Conservation (phyloP, 1,284 basidiomycete genomes). For the Cryptococcus sp. region DNA sequence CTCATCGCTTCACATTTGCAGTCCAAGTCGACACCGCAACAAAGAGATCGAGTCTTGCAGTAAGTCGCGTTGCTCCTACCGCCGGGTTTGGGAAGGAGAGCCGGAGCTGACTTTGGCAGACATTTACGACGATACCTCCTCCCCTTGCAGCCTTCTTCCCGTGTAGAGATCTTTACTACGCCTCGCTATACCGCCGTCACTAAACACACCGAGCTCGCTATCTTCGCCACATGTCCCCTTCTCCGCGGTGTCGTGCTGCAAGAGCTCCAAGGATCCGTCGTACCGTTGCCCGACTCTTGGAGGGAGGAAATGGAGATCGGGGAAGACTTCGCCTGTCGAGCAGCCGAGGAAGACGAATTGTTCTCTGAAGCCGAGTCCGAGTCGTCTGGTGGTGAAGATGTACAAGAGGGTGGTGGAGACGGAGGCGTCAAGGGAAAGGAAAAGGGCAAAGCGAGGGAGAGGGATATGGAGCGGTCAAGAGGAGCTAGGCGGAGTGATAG, state of each 20-base stretch:
- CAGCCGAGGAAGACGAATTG: constrained; percentile 25
- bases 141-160: constrained; percentile 32
- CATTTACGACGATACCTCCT: constrained; percentile 41
- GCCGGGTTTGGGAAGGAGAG: too few relatives aligned
- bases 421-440: constrained; percentile 1
- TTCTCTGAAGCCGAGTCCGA: constrained; percentile 16
- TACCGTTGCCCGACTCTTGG: constrained; percentile 39
- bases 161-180: constrained; percentile 42
- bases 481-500: constrained; percentile 30
- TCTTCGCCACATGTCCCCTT: constrained; percentile 37
- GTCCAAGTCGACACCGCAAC: constrained; percentile 24
- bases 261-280: constrained; percentile 40
- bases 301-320: constrained; percentile 36
- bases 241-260: constrained; percentile 22
- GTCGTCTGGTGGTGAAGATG: constrained; percentile 7
- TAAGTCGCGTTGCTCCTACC: constrained; percentile 9
- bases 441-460: constrained; percentile 9
- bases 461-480: constrained; percentile 5
- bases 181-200: constrained; percentile 37
- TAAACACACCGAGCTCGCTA: constrained; percentile 41
- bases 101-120: constrained; percentile 8
- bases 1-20: constrained; percentile 34
- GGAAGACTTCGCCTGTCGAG: constrained; percentile 28
- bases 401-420: neutral
- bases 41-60: constrained; percentile 32